Percentiles rank a stretch among this genome's conserved stretches.
Evolutionary conservation across 176 grass and related monocot genomes (phyloP).

Genomic region (Secale cereale): DNA sequence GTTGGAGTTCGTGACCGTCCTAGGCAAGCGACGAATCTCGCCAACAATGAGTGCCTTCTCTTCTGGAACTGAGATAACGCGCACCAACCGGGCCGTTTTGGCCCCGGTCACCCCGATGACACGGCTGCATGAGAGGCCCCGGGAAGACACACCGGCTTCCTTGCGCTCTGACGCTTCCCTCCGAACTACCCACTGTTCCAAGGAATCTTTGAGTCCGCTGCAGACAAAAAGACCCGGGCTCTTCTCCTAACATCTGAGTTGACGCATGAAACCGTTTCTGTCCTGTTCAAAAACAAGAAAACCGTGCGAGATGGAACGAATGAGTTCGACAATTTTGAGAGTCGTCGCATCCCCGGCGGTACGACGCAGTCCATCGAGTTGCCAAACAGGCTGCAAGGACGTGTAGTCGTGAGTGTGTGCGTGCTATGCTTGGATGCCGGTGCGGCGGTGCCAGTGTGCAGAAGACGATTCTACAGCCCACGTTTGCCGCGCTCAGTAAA

Average conservation of each 20-base stretch:
- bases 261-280: background rate
- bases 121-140: background rate
- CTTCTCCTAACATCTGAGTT: background rate
- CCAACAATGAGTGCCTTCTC: background rate
- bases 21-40: background rate
- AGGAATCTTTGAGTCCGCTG: conserved; percentile 5
- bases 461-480: too few relatives aligned
- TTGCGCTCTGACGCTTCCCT: background rate
- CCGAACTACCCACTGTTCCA: background rate
- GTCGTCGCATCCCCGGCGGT: background rate
- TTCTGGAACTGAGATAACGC: background rate
- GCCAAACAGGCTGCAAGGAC: too few relatives aligned
- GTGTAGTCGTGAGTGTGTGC: too few relatives aligned
- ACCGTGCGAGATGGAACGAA: background rate
- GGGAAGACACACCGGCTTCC: background rate
- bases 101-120: background rate
- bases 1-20: background rate
- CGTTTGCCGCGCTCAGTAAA: background rate
- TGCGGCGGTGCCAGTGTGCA: too few relatives aligned
- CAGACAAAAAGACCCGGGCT: background rate
- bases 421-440: too few relatives aligned
- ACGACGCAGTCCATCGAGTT: too few relatives aligned
- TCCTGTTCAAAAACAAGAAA: too few relatives aligned
- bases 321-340: background rate
- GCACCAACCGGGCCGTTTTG: conserved; percentile 1